Conservation (phyloP, 208 protist species). For the Angomonas deanei region DNA sequence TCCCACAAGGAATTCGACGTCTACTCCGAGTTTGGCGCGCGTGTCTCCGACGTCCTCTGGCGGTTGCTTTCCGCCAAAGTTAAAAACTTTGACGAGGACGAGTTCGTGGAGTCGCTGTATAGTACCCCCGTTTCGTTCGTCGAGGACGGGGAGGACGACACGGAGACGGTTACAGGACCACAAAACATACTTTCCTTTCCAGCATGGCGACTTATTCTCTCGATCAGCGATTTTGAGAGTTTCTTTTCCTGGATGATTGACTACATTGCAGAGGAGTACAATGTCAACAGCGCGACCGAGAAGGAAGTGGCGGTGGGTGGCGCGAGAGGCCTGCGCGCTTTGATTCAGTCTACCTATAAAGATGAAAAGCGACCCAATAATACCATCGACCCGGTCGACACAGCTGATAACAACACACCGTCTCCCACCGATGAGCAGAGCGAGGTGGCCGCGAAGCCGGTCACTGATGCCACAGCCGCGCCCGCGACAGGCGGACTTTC, state of each 20-base stretch:
- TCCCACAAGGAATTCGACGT: conserved; percentile 59
- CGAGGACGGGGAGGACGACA: background rate
- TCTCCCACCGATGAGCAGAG: background rate
- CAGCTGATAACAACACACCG: background rate
- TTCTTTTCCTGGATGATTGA: conserved; percentile 83
- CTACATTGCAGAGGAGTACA: conserved; percentile 80
- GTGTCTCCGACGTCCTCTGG: conserved; percentile 44
- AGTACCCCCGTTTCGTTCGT: conserved; percentile 36
- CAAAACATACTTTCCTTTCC: conserved; percentile 69
- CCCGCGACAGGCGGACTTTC: background rate
- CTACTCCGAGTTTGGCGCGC: conserved; percentile 54
- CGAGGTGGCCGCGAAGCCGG: background rate
- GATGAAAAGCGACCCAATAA: background rate
- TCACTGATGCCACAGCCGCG: background rate
- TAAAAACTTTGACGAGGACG: conserved; percentile 56
- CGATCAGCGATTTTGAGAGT: conserved; percentile 73
- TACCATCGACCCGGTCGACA: background rate
- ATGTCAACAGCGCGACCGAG: conserved; percentile 23
- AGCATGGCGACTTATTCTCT: conserved; percentile 68
- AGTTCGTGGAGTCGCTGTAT: conserved; percentile 74
- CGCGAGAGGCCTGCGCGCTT: conserved; percentile 59
- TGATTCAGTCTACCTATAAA: conserved; percentile 55
- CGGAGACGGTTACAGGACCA: background rate
- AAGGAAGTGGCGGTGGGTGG: conserved; percentile 40
- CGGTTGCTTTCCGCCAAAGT: conserved; percentile 42